These are phyloP conservation scores for Phaeosphaeriaceae sp. DNA, from an alignment of 2,329 filamentous ascomycete species.

Conservation along the genomic window DNA sequence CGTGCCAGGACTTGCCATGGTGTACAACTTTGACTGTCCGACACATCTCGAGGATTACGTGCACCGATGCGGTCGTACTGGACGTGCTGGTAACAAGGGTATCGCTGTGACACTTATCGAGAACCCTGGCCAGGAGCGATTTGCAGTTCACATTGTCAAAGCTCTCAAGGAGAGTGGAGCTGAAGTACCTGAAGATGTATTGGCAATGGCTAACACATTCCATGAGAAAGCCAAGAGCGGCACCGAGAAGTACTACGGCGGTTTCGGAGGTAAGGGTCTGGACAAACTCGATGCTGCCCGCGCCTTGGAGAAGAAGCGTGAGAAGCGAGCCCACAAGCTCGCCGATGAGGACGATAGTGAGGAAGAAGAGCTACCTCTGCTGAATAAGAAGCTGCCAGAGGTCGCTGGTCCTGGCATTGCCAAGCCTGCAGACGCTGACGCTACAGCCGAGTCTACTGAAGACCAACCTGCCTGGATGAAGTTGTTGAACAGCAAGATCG, in stretches of 20 bases:
- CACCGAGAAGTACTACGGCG: slow-evolving; percentile 85
- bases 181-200: slow-evolving; percentile 73
- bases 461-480: slow-evolving; percentile 41
- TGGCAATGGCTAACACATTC: slow-evolving; percentile 71
- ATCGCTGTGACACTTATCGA: slow-evolving; percentile 95
- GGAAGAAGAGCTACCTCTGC: slow-evolving; percentile 70
- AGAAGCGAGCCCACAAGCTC: slow-evolving; percentile 78
- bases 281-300: slow-evolving; percentile 91
- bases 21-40: slow-evolving; percentile 93
- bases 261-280: slow-evolving; percentile 93
- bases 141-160: slow-evolving; percentile 85
- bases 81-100: slow-evolving; percentile 91
- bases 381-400: slow-evolving; percentile 61
- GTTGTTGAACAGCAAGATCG: slow-evolving; percentile 70
- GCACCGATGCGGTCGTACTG: slow-evolving; percentile 90
- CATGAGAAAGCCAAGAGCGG: slow-evolving; percentile 90
- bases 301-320: slow-evolving; percentile 82
- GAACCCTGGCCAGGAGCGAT: slow-evolving; percentile 89
- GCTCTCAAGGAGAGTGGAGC: slow-evolving; percentile 92
- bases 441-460: slow-evolving; percentile 18
- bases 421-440: slow-evolving; percentile 26
- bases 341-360: slow-evolving; percentile 88
- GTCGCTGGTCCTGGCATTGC: slow-evolving; percentile 45
- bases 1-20: slow-evolving; percentile 93
- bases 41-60: slow-evolving; percentile 98